Evolutionary conservation across 2,329 filamentous ascomycete genomes (phyloP), one percentile per base, ranked within the genome.

Genomic region (Penicillium sp.): DNA sequence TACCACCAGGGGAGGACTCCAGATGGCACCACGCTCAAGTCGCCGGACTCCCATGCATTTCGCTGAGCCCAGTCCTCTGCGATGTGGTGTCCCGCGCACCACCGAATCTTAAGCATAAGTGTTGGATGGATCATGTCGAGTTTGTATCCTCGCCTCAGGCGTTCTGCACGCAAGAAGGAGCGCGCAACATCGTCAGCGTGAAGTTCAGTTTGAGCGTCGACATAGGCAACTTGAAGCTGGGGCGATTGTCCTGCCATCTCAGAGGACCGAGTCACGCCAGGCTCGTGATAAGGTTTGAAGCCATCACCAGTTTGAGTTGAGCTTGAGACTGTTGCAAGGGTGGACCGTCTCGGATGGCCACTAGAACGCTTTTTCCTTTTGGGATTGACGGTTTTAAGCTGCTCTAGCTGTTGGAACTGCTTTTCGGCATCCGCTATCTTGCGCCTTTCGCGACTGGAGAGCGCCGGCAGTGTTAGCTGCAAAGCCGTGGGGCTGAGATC

Each of bases 361-460:
- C 77, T 81, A 49, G 74, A 74, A 46, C 77, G 72, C 60, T 82
- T 79, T 62, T 76, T 79, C 64, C 77, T 77, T 56, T 72, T 75
- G 48, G 75, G 75, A 29, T 60, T 54, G 15, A 42, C 53, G 15
- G 61, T 55, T 50, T 76, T 73, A n/a, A n/a, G 13, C 56, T 79
- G 77, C 57, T 82, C 80, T 54, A 81, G 70, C 57, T 80, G 75
- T 54, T 80, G 75, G 54, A 83, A 83, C 51, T 82, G 75, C 55
- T 78, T 78, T 58, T 83, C 80, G 37, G 79, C 77, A 48, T 80
- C 79, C 47, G 79, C 78, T 41, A 84, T 73, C 64, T 84, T 84
- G 51, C 80, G 77, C 59, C 76, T 76, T 57, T 84, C 81, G 5
- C 81, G 75, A 53, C 78, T 80, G 2, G 81, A 83, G 53, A 83